Percentiles rank a stretch among this genome's conserved stretches.
phyloP scores from a whole-genome alignment of 768 basidiomycete species.

The Pulveroboletus frians region DNA sequence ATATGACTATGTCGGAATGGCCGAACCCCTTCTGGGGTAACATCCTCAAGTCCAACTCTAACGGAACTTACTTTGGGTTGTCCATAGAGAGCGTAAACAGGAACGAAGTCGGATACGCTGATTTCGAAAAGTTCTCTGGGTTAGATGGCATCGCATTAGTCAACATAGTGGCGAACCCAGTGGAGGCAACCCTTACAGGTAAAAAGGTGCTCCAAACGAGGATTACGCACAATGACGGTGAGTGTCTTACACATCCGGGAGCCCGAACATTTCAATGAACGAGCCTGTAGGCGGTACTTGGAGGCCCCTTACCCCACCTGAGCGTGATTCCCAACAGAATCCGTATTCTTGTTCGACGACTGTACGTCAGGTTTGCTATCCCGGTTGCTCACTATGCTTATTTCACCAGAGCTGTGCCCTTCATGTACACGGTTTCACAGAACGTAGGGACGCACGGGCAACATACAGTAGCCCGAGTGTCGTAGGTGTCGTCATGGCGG shows the following conservation, averaged over 20 bases:
- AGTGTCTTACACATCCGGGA: constrained; percentile 15
- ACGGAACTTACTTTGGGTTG: constrained; percentile 93
- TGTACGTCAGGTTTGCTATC: constrained; percentile 35
- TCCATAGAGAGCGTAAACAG: constrained; percentile 88
- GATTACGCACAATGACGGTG: constrained; percentile 97
- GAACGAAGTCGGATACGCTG: constrained; percentile 82
- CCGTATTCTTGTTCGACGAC: constrained; percentile 65
- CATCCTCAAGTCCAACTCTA: constrained; percentile 94
- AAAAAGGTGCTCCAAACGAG: constrained; percentile 73
- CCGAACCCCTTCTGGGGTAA: constrained; percentile 79
- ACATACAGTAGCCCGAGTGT: constrained; percentile 92
- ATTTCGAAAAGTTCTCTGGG: constrained; percentile 97
- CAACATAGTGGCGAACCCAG: constrained; percentile 82
- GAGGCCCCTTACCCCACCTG: constrained; percentile 77
- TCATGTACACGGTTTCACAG: constrained; percentile 95
- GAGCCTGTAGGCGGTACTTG: constrained; percentile 66
- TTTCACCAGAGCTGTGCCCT: constrained; percentile 67
- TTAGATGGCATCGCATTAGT: constrained; percentile 93
- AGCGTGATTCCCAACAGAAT: constrained; percentile 66
- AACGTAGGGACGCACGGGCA: constrained; percentile 81
- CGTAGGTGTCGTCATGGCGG: constrained; percentile 90
- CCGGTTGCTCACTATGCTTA: background rate
- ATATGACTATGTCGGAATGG: constrained; percentile 85
- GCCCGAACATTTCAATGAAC: background rate
- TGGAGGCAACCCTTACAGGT: constrained; percentile 65